A percentile compares a stretch with the other conserved stretches of the same genome.
Conservation (phyloP, 371 early-diverging fungal genomes). For the Rhizopus arrhizus region DNA sequence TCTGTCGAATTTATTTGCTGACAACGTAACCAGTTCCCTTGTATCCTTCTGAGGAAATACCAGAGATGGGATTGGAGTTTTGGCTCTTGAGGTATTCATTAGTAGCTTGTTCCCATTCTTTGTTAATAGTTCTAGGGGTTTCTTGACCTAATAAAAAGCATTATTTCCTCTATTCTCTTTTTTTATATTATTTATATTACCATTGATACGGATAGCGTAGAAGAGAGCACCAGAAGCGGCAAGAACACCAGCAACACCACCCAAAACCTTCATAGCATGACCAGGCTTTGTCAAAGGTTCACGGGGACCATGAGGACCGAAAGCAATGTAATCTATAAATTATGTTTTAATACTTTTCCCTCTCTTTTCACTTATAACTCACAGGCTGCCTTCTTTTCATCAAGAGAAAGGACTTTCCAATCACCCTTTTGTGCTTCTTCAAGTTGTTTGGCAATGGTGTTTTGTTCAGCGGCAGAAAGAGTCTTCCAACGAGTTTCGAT, state of each 20-base stretch:
- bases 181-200: slow-evolving; percentile 54
- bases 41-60: slow-evolving; percentile 85
- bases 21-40: slow-evolving; percentile 75
- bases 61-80: slow-evolving; percentile 90
- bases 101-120: slow-evolving; percentile 93
- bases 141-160: slow-evolving; percentile 51
- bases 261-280: slow-evolving; percentile 71
- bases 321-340: slow-evolving; percentile 80
- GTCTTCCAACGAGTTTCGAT: slow-evolving; percentile 83
- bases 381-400: slow-evolving; percentile 94
- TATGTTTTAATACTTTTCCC: too few relatives aligned
- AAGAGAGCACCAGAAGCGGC: slow-evolving; percentile 65
- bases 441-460: slow-evolving; percentile 79
- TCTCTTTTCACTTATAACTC: slow-evolving; percentile 32
- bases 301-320: slow-evolving; percentile 93
- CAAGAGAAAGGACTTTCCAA: slow-evolving; percentile 88
- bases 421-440: slow-evolving; percentile 88
- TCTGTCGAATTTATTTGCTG: slow-evolving; percentile 24
- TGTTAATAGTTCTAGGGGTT: slow-evolving; percentile 75
- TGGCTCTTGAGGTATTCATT: slow-evolving; percentile 80
- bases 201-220: slow-evolving; percentile 63
- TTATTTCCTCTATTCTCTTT: background rate
- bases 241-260: slow-evolving; percentile 69
- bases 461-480: slow-evolving; percentile 84
- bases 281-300: slow-evolving; percentile 76